Percentiles rank a stretch among this genome's conserved stretches.
These are phyloP conservation scores for Penicillium arizonense DNA, from an alignment of 495 filamentous ascomycete genomes.

Conservation along the genomic window DNA sequence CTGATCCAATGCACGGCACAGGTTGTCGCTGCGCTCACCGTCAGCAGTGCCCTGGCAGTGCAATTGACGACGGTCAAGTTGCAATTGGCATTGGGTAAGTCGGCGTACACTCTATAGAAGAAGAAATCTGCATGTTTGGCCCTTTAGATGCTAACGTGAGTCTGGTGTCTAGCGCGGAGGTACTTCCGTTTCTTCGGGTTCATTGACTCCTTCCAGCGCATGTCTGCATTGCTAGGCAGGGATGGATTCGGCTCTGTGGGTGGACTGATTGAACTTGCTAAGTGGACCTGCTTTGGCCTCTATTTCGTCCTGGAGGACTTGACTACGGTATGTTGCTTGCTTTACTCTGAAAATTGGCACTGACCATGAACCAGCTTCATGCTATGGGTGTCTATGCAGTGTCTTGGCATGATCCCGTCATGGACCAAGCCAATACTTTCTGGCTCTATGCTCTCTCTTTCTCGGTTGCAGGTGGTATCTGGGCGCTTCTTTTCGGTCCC, in stretches of 20 bases:
- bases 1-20: slow-evolving; percentile 55
- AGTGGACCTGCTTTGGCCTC: slow-evolving; percentile 38
- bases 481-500: slow-evolving; percentile 19
- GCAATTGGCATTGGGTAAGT: slow-evolving; percentile 37
- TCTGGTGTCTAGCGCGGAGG: slow-evolving; percentile 37
- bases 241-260: slow-evolving; percentile 16
- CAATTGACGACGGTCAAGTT: slow-evolving; percentile 27
- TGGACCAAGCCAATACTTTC: slow-evolving; percentile 59
- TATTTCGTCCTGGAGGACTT: slow-evolving; percentile 42
- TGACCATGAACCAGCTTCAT: slow-evolving; percentile 38
- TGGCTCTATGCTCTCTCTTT: slow-evolving; percentile 59
- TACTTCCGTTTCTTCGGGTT: slow-evolving; percentile 64
- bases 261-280: slow-evolving; percentile 28
- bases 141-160: not conserved
- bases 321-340: slow-evolving; percentile 32
- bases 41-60: slow-evolving; percentile 22
- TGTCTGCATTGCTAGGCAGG: slow-evolving; percentile 30
- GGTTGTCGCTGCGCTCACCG: slow-evolving; percentile 42
- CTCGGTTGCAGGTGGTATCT: slow-evolving; percentile 27
- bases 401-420: slow-evolving; percentile 27
- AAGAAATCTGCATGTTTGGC: not conserved
- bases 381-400: slow-evolving; percentile 42
- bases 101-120: not conserved
- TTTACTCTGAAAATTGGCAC: not conserved
- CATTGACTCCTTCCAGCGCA: slow-evolving; percentile 55